A percentile compares a stretch with the other conserved stretches of the same genome.
phyloP scores from a whole-genome alignment of 129 eudicot species.

The Glebionis coronaria region DNA sequence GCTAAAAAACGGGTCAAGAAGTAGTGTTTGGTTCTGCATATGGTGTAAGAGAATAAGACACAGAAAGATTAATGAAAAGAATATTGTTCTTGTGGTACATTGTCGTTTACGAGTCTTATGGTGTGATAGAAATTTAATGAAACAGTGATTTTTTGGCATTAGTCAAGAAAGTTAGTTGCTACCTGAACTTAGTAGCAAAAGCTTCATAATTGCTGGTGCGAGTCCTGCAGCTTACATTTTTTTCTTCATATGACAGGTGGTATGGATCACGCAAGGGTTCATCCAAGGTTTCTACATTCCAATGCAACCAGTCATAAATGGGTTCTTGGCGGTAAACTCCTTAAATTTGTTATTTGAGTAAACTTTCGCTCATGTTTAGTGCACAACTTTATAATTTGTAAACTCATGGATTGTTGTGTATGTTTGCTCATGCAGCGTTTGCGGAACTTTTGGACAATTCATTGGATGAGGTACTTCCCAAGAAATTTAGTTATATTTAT shows the following conservation, averaged over 20 bases:
- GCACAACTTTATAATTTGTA: constrained; percentile 13
- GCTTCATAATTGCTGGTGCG: too few species aligned
- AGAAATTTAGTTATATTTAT: not conserved
- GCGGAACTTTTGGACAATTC: constrained; percentile 96
- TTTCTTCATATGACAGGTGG: constrained; percentile 53
- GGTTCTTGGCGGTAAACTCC: constrained; percentile 90
- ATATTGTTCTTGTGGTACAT: too few species aligned
- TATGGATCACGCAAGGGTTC: constrained; percentile 96
- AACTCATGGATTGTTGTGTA: constrained; percentile 10
- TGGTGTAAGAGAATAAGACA: too few species aligned
- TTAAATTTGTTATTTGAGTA: constrained; percentile 6
- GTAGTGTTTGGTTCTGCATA: too few species aligned
- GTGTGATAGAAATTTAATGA: too few species aligned
- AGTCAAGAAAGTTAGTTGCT: not conserved
- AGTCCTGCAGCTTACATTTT: not conserved
- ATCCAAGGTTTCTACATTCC: constrained; percentile 90
- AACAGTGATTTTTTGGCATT: too few species aligned
- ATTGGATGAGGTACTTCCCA: constrained; percentile 67
- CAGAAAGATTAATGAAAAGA: too few species aligned
- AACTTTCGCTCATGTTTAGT: not conserved
- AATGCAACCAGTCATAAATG: constrained; percentile 99
- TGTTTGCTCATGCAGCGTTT: constrained; percentile 52
- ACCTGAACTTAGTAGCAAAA: not conserved
- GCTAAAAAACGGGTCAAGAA: too few species aligned
- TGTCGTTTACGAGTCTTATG: too few species aligned